Evolutionary conservation across 176 grass and related monocot genomes (phyloP), one percentile per base, ranked within the genome.

Genomic region (Carex littledalei): DNA sequence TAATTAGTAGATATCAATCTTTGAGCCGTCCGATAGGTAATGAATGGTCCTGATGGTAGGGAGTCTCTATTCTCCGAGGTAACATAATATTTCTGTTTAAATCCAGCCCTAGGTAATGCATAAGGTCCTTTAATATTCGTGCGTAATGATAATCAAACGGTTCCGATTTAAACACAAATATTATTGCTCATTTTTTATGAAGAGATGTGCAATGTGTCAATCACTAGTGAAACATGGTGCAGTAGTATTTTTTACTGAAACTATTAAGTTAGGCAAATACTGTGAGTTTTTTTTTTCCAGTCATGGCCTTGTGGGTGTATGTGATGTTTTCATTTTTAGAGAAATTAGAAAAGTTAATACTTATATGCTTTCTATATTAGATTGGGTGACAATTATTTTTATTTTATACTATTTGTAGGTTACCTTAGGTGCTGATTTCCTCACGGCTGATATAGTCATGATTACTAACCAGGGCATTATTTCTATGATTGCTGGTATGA

Each of bases 401-500:
- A 8, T 83, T 54, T 32, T 65, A 21, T 49, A 1, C 0, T 66
- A 24, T 68, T 83, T 83, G 60, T 66, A 83, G 81, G 81, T 83
- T 68, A 50, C 81, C 8, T 54, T 83, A 41, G 58, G 62, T 67
- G 37, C 18, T 49, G 61, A 68, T 83, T 83, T 83, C 35, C 81
- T 83, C 2, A 12, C 61, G 1, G 63, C 81, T 54, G 81, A 83
- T 50, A 67, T 83, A 68, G 24, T 24, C 24, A 24, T 24, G 24
- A 24, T 24, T 24, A 24, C 24, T 24, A 24, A 24, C 24, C 24
- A 24, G 24, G 32, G 32, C 32, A 34, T 34, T 34, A 2, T 34
- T 34, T 86, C 74, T 79, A 87, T 95, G 70, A 89, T 95, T 10
- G 57, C 91, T 84, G 93, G 93, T 82, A 91, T 92, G 56, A 87